phyloP scores from a whole-genome alignment of 257 asterid genomes.

The Lycium barbarum region DNA sequence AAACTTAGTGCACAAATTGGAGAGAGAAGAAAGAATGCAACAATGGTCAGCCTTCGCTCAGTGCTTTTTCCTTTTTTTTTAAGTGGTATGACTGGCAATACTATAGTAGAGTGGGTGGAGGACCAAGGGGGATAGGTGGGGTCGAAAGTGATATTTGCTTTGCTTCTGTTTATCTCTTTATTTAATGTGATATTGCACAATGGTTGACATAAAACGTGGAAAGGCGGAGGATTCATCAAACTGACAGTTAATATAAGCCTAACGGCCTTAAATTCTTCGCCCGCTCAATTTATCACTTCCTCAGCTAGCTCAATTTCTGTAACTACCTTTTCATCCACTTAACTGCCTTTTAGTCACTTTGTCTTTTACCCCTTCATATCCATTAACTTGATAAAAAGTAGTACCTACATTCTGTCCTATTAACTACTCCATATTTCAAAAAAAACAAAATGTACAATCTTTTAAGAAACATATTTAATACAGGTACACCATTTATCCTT shows the following conservation, averaged over 20 bases:
- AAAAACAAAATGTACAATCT: background rate
- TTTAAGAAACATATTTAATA: background rate
- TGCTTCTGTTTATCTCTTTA: no score
- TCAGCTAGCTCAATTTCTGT: background rate
- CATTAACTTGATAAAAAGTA: background rate
- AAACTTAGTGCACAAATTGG: constrained; percentile 24
- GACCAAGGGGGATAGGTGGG: no score
- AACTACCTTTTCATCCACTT: background rate
- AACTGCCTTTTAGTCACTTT: background rate
- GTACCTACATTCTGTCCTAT: background rate
- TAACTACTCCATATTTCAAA: background rate
- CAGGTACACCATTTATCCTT: no score
- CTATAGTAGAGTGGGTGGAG: background rate
- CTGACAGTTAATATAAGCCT: constrained; percentile 16
- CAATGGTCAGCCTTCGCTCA: constrained; percentile 16
- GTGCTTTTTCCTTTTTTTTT: constrained; percentile 17
- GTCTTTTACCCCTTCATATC: background rate
- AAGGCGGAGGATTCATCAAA: background rate
- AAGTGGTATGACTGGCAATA: background rate
- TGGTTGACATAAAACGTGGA: background rate
- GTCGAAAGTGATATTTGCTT: background rate
- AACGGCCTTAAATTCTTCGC: background rate
- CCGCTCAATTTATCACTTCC: constrained; percentile 16
- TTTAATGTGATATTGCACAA: background rate
- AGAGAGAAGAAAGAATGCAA: constrained; percentile 31